Evolutionary conservation across 768 basidiomycete genomes (phyloP).

Genomic region (Lactarius indigo): DNA sequence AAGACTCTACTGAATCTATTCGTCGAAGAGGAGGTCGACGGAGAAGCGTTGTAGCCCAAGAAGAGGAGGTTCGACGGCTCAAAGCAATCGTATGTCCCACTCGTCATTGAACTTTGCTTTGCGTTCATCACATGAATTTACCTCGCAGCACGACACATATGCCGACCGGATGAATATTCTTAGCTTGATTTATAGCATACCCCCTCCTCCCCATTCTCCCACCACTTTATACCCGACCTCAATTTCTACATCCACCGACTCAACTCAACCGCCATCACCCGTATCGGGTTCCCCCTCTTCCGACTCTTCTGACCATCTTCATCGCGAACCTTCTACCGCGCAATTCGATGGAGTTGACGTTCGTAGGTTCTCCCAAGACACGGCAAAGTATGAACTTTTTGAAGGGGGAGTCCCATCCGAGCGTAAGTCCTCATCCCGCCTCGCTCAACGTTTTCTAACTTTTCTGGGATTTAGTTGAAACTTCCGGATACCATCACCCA

Average conservation of each 20-base stretch:
- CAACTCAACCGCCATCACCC: slow-evolving; percentile 49
- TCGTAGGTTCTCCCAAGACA: slow-evolving; percentile 25
- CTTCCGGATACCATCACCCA: slow-evolving; percentile 25
- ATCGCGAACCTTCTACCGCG: slow-evolving; percentile 31
- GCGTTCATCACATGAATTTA: slow-evolving; percentile 11
- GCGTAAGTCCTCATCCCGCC: slow-evolving; percentile 5
- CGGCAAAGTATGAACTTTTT: slow-evolving; percentile 27
- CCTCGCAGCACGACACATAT: slow-evolving; percentile 83
- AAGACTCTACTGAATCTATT: slow-evolving; percentile 67
- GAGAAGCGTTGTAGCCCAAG: slow-evolving; percentile 82
- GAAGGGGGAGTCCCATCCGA: slow-evolving; percentile 8
- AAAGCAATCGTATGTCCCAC: slow-evolving; percentile 77
- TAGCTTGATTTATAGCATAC: slow-evolving; percentile 84
- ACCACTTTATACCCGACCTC: slow-evolving; percentile 46
- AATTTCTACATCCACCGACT: slow-evolving; percentile 45
- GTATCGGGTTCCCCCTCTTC: slow-evolving; percentile 49
- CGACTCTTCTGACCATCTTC: slow-evolving; percentile 43
- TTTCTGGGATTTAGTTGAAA: slow-evolving; percentile 1
- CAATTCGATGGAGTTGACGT: slow-evolving; percentile 24
- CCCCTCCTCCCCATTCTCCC: slow-evolving; percentile 65
- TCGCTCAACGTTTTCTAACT: not conserved
- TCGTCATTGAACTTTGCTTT: not conserved
- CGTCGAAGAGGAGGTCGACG: slow-evolving; percentile 58
- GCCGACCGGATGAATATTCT: slow-evolving; percentile 93
- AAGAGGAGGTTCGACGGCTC: slow-evolving; percentile 82